phyloP scores from a whole-genome alignment of 1,139 yeast species.

The Candida pseudoviswanathii region DNA sequence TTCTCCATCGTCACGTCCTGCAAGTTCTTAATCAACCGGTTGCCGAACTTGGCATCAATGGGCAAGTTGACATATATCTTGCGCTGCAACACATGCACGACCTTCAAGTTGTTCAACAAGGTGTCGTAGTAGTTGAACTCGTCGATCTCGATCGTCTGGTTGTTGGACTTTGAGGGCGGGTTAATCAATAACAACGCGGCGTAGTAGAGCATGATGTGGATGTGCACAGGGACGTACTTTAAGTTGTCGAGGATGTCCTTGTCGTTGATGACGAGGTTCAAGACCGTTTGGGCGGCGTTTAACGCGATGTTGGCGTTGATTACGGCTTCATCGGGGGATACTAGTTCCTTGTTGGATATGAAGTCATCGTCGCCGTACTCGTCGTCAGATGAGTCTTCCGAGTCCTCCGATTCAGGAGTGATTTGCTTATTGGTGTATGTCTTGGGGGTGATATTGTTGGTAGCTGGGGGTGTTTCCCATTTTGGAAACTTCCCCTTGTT shows the following conservation, averaged over 20 bases:
- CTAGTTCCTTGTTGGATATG: constrained; percentile 39
- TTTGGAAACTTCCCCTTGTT: constrained; percentile 22
- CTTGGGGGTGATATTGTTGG: background rate
- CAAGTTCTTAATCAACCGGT: constrained; percentile 47
- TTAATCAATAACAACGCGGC: constrained; percentile 61
- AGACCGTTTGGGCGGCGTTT: constrained; percentile 64
- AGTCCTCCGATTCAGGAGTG: constrained; percentile 12
- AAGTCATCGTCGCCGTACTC: constrained; percentile 33
- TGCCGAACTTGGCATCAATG: constrained; percentile 55
- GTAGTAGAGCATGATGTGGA: constrained; percentile 70
- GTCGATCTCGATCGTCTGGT: constrained; percentile 19
- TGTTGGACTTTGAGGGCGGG: constrained; percentile 40
- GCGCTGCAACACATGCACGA: constrained; percentile 43
- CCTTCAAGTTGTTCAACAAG: constrained; percentile 28
- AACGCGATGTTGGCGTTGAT: constrained; percentile 53
- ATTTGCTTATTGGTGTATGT: constrained; percentile 4
- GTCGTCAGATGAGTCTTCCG: constrained; percentile 27
- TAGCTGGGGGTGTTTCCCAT: constrained; percentile 19
- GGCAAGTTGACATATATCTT: constrained; percentile 51
- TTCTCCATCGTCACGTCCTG: constrained; percentile 47
- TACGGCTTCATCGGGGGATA: constrained; percentile 36
- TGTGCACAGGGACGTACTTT: constrained; percentile 69
- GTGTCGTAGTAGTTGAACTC: constrained; percentile 24
- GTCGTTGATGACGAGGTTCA: constrained; percentile 61
- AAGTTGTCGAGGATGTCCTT: constrained; percentile 58